These are phyloP conservation scores for Martiniozyma abietophila DNA, from an alignment of 805 yeast species.

Conservation along the genomic window DNA sequence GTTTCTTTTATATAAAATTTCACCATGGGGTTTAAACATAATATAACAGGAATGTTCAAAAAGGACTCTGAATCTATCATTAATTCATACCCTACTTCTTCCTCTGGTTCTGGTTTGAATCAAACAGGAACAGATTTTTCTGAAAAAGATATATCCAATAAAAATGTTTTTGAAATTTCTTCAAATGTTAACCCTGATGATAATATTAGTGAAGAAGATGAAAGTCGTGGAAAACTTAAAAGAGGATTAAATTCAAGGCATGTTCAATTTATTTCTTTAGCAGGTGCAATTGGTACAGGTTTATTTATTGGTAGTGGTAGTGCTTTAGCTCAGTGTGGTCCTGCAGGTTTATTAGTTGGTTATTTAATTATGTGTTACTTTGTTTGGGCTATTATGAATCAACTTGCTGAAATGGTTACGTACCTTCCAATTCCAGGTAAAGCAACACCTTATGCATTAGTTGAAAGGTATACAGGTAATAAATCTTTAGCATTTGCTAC, in stretches of 20 bases:
- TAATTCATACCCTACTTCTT: no score
- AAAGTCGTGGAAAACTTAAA: constrained; percentile 11
- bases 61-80: no score
- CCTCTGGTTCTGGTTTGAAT: no score
- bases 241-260: constrained; percentile 39
- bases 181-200: no score
- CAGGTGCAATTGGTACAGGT: constrained; percentile 68
- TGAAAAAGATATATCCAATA: no score
- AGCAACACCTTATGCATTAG: constrained; percentile 47
- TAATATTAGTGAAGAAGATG: no score
- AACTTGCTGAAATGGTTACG: constrained; percentile 61
- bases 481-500: constrained; percentile 52
- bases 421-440: constrained; percentile 55
- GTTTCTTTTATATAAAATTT: no score
- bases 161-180: no score
- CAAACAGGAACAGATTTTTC: no score
- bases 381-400: constrained; percentile 56
- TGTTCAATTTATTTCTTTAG: constrained; percentile 59
- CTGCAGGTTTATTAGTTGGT: constrained; percentile 44
- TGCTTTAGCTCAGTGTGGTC: constrained; percentile 27
- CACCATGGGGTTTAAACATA: no score
- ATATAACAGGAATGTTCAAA: no score
- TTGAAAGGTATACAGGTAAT: constrained; percentile 30
- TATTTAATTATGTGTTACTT: constrained; percentile 55
- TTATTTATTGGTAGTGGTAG: constrained; percentile 41